These are phyloP conservation scores for Corylus heterophylla DNA, from an alignment of 306 rosid genomes.

Conservation along the genomic window DNA sequence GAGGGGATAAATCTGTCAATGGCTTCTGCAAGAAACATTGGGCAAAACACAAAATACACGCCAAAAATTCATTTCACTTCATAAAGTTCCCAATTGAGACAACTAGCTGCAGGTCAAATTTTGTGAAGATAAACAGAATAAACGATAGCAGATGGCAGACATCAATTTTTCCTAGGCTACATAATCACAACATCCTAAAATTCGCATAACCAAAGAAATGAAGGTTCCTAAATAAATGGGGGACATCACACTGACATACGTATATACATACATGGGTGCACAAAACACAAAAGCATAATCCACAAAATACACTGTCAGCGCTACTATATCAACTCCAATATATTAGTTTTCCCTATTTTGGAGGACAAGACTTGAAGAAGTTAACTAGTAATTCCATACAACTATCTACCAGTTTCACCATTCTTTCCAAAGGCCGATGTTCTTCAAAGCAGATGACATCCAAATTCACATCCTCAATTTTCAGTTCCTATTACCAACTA, in stretches of 20 bases:
- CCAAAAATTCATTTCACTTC: neutral
- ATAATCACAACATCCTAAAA: conserved; percentile 29
- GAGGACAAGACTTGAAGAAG: conserved; percentile 11
- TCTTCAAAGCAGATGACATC: conserved; percentile 40
- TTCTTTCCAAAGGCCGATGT: conserved; percentile 32
- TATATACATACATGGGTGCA: conserved; percentile 50
- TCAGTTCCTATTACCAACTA: conserved; percentile 43
- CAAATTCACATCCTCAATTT: conserved; percentile 47
- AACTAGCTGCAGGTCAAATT: neutral
- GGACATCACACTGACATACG: conserved; percentile 35
- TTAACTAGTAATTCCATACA: conserved; percentile 32
- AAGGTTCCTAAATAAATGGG: conserved; percentile 36
- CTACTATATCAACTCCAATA: conserved; percentile 37
- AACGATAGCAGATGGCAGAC: neutral
- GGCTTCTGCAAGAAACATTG: too few species aligned
- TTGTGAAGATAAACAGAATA: neutral
- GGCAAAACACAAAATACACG: too few species aligned
- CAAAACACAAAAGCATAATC: conserved; percentile 40
- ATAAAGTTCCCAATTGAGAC: neutral
- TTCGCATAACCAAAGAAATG: conserved; percentile 26
- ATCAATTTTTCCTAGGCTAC: neutral
- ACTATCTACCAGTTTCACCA: conserved; percentile 43
- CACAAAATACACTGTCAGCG: conserved; percentile 38
- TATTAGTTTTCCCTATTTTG: conserved; percentile 23
- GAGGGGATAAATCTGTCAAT: too few species aligned